Base-by-base conservation (phyloP, 331 rosid species). In the Quercus phellos region DNA sequence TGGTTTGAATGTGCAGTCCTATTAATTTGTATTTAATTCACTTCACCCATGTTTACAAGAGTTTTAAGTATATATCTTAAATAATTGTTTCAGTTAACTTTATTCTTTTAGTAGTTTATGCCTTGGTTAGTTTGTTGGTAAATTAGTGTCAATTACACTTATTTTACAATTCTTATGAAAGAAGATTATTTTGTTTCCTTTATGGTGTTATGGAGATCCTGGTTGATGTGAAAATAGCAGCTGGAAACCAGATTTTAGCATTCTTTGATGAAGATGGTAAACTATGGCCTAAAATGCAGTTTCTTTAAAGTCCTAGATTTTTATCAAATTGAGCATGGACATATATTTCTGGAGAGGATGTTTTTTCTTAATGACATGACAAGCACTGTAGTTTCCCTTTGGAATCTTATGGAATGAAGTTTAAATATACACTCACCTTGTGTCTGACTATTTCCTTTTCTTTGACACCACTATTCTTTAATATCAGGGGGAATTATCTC, bases 1-100 rank as follows among this genome's bases (percentile, higher is more conserved):
- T 72, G 74, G 29, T 63, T 73, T 78, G 70, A 75, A 26, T 63
- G 3, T 83, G 56, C 46, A 50, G 61, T 80, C 29, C 35, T 67
- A 21, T 74, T 68, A 5, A 10, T 29, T 69, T 69, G 14, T 22
- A 66, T 70, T 66, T 69, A 16, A 66, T 75, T 34, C 18, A 19
- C 24, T 42, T 70, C 29, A n/a, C 34, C 54, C 54, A 34, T 32
- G 6, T 69, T 54, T 6, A 22, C 54, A 34, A 29, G 81, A 27
- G 46, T 29, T 29, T 71, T 21, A 21, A 27, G 11, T 19, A 8
- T 18, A 13, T 18, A 35, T 70, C 46, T n/a, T 38, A 42, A 21
- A 29, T 66, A 18, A 34, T 34, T 16, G 27, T 19, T 24, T 7
- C 9, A n/a, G 32, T 63, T 4, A 63, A 46, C 19, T 63, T 30